phyloP scores from a whole-genome alignment of 225 moss, liverwort and hornwort species.

The Pseudisothecium myosuroides region DNA sequence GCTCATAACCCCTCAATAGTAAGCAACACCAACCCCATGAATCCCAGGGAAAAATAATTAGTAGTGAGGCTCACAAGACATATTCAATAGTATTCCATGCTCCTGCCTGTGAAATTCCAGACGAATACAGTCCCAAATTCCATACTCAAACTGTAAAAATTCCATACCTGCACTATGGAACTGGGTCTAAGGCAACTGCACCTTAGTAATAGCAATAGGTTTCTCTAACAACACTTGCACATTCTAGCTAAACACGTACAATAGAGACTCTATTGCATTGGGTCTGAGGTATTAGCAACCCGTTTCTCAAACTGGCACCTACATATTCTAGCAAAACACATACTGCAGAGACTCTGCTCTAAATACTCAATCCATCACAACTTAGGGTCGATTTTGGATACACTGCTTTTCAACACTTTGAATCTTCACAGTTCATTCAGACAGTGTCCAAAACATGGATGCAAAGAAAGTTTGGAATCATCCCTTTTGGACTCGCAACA shows the following conservation, averaged over 20 bases:
- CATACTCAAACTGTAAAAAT: not conserved
- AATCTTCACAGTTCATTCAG: not conserved
- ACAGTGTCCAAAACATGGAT: too few species aligned
- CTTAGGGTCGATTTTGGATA: not conserved
- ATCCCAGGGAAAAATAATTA: not conserved
- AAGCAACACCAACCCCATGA: not conserved
- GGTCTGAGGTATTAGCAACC: not conserved
- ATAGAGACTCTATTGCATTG: not conserved
- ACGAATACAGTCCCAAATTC: not conserved
- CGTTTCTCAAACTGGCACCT: not conserved
- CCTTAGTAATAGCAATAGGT: not conserved
- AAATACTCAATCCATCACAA: not conserved
- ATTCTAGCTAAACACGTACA: not conserved
- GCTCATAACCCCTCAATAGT: conserved; percentile 35
- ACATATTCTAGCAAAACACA: not conserved
- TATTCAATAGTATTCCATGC: not conserved
- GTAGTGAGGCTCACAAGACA: not conserved
- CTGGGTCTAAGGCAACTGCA: not conserved
- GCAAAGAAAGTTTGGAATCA: not conserved
- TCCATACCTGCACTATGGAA: not conserved
- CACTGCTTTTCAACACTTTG: not conserved
- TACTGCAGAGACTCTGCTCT: not conserved
- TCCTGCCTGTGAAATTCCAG: not conserved
- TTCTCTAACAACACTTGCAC: not conserved
- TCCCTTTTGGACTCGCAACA: not conserved